These are phyloP conservation scores for Astrephomene gubernaculifera DNA, from an alignment of 139 green algal species.

Conservation along the genomic window DNA sequence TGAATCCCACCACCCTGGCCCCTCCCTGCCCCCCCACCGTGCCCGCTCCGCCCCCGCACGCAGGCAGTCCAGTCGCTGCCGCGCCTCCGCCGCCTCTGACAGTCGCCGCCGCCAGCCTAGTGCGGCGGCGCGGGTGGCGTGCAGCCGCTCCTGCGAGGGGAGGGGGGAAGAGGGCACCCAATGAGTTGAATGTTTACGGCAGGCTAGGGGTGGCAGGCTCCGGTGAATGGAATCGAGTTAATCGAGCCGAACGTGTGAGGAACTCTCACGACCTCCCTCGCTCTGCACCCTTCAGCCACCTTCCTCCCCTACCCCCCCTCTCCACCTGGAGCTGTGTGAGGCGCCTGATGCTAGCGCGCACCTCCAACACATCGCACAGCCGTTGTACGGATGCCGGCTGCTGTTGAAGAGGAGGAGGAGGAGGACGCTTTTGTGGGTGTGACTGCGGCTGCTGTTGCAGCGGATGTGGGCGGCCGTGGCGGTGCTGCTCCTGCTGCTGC, in stretches of 20 bases:
- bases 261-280: no score
- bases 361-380: conserved; percentile 29
- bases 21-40: background rate
- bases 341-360: conserved; percentile 27
- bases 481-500: no score
- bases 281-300: no score
- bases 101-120: background rate
- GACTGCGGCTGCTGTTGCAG: background rate
- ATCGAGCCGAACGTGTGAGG: no score
- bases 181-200: no score
- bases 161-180: no score
- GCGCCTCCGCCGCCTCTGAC: background rate
- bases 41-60: background rate
- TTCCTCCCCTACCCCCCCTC: background rate
- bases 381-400: conserved; percentile 8
- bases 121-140: background rate
- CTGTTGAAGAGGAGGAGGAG: no score
- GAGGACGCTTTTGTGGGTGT: background rate
- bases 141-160: background rate
- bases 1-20: background rate
- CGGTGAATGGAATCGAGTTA: no score
- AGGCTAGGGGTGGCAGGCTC: no score
- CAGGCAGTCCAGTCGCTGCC: background rate
- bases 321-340: conserved; percentile 27
- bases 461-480: background rate